Conservation (phyloP, 805 yeast genomes). For the Ogataea pini region DNA sequence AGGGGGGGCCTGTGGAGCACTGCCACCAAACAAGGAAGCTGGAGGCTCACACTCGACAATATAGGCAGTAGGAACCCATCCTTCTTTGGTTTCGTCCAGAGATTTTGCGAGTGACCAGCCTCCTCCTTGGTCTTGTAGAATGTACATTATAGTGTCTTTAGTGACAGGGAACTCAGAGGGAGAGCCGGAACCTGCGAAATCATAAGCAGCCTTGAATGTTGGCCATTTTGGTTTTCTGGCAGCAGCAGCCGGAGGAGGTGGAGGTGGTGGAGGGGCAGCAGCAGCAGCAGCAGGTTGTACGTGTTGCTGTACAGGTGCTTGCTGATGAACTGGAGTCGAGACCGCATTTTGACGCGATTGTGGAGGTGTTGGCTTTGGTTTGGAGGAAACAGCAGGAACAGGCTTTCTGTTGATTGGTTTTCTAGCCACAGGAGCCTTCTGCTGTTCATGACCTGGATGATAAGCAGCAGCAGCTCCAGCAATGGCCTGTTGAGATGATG, state of each 20-base stretch:
- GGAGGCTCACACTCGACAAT: constrained; percentile 62
- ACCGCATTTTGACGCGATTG: constrained; percentile 20
- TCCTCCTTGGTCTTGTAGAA: constrained; percentile 71
- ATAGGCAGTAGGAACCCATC: constrained; percentile 98
- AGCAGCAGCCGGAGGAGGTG: constrained; percentile 79
- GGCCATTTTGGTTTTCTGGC: constrained; percentile 66
- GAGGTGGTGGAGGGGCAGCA: constrained; percentile 44
- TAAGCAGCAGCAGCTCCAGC: constrained; percentile 43
- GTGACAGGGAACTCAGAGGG: constrained; percentile 78
- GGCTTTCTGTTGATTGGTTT: constrained; percentile 32
- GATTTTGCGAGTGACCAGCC: constrained; percentile 94
- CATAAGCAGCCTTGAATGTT: constrained; percentile 81
- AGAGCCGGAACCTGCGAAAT: constrained; percentile 82
- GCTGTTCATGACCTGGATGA: constrained; percentile 32
- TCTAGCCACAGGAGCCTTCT: constrained; percentile 30
- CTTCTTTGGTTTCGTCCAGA: constrained; percentile 74
- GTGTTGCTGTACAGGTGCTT: too few relatives aligned
- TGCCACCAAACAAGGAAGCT: constrained; percentile 30
- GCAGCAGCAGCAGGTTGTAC: constrained; percentile 15
- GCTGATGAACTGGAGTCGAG: too few relatives aligned
- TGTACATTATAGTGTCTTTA: constrained; percentile 73
- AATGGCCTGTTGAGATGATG: constrained; percentile 35
- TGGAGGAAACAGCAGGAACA: constrained; percentile 22
- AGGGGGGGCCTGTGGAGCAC: constrained; percentile 42
- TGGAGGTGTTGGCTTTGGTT: constrained; percentile 29